Conservation (phyloP, 2,329 filamentous ascomycete species). For the Neophaeococcomyces mojaviensis region DNA sequence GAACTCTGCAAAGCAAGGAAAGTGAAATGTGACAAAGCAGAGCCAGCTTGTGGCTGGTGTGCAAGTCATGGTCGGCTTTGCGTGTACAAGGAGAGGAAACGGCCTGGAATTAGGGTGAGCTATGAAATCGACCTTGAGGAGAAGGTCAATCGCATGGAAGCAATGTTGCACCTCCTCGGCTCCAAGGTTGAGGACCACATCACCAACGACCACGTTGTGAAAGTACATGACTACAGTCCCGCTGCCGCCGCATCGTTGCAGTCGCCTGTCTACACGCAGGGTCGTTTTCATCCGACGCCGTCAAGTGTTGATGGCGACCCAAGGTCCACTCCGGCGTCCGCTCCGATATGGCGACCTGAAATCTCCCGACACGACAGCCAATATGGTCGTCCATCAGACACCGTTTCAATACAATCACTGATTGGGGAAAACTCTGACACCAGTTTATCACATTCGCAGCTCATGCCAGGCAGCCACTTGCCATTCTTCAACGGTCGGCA, state of each 20-base stretch:
- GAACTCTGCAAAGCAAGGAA: slow-evolving; percentile 40
- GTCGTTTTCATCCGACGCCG: not conserved
- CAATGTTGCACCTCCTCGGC: slow-evolving; percentile 24
- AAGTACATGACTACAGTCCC: not conserved
- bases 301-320: not conserved
- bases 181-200: slow-evolving; percentile 22
- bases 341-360: slow-evolving; percentile 5
- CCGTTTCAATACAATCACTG: slow-evolving; percentile 2
- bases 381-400: not conserved
- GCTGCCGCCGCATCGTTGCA: not conserved
- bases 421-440: not conserved
- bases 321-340: not conserved
- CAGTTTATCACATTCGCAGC: not conserved
- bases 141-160: slow-evolving; percentile 49
- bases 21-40: slow-evolving; percentile 44
- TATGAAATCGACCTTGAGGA: slow-evolving; percentile 55
- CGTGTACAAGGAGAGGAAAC: slow-evolving; percentile 64
- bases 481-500: not conserved
- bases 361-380: not conserved
- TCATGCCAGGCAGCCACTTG: not conserved
- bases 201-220: not conserved
- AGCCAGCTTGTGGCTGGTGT: slow-evolving; percentile 64
- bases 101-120: slow-evolving; percentile 57
- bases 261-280: not conserved
- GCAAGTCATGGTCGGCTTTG: slow-evolving; percentile 58